Conservation (phyloP, 148 eudicot species). For the Bassia scoparia region DNA sequence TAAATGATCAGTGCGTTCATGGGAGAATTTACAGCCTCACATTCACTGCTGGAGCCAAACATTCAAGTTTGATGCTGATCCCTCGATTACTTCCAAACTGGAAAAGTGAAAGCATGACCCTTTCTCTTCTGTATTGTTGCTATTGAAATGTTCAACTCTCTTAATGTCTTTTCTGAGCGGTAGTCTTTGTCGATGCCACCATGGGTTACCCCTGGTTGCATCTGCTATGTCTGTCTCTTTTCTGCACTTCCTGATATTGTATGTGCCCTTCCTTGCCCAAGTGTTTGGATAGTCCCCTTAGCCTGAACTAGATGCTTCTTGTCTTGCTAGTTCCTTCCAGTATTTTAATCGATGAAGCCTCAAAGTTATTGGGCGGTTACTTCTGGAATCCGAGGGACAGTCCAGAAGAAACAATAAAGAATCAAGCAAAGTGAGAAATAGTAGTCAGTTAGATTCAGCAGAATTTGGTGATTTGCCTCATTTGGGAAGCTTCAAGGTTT, state of each 20-base stretch:
- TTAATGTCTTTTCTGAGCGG: slow-evolving; percentile 68
- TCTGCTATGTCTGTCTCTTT: slow-evolving; percentile 69
- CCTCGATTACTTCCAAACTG: slow-evolving; percentile 59
- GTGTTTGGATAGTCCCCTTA: slow-evolving; percentile 75
- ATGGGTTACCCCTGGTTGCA: slow-evolving; percentile 75
- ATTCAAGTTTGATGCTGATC: slow-evolving; percentile 48
- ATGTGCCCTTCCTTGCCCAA: slow-evolving; percentile 68
- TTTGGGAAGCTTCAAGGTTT: slow-evolving; percentile 20
- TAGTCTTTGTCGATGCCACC: slow-evolving; percentile 74
- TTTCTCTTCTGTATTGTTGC: slow-evolving; percentile 77
- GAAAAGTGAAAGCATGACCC: slow-evolving; percentile 71
- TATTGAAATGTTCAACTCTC: slow-evolving; percentile 78
- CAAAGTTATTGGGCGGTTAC: slow-evolving; percentile 76
- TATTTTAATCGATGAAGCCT: slow-evolving; percentile 81
- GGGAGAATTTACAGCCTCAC: slow-evolving; percentile 50
- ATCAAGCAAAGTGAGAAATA: slow-evolving; percentile 46
- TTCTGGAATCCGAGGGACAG: slow-evolving; percentile 31
- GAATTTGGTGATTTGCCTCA: background rate
- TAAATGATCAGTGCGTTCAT: slow-evolving; percentile 57
- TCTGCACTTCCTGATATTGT: slow-evolving; percentile 66
- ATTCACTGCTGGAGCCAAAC: slow-evolving; percentile 62
- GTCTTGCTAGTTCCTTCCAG: slow-evolving; percentile 59
- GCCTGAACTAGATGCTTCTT: slow-evolving; percentile 61
- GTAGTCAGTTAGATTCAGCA: slow-evolving; percentile 1
- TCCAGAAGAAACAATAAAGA: slow-evolving; percentile 24